A percentile compares a stretch with the other conserved stretches of the same genome.
These are phyloP conservation scores for Chytriomyces sp. DNA, from an alignment of 192 early-diverging fungal genomes.

Conservation along the genomic window DNA sequence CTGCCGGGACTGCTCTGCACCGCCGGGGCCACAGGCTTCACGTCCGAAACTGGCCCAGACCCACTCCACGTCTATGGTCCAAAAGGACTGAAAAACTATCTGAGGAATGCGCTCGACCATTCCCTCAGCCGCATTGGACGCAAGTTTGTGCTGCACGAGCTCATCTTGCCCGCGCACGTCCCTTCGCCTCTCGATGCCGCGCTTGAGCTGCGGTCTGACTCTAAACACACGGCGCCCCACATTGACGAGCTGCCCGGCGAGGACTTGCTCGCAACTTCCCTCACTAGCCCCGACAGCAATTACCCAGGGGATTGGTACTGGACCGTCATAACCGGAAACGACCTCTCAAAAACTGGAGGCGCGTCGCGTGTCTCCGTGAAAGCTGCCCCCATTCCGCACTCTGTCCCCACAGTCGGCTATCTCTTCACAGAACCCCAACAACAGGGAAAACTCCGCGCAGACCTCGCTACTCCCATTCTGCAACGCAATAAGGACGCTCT, in stretches of 20 bases:
- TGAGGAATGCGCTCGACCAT: conserved; percentile 40
- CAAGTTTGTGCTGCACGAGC: conserved; percentile 48
- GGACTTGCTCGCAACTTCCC: conserved; percentile 16
- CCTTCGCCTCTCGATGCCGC: not conserved
- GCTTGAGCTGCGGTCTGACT: not conserved
- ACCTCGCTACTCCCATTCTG: conserved; percentile 43
- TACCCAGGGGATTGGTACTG: not conserved
- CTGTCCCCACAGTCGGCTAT: conserved; percentile 57
- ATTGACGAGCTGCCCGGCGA: conserved; percentile 12
- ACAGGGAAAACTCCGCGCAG: conserved; percentile 46
- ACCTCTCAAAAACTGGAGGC: not conserved
- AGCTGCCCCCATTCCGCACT: conserved; percentile 51
- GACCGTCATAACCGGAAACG: conserved; percentile 3
- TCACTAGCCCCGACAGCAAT: not conserved
- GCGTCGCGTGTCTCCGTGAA: conserved; percentile 27
- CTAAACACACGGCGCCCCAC: not conserved
- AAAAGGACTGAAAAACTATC: conserved; percentile 38
- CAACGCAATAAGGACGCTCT: conserved; percentile 42
- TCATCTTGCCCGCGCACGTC: conserved; percentile 21
- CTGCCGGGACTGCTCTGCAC: conserved; percentile 54
- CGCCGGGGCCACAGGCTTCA: not conserved
- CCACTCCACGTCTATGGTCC: conserved; percentile 59
- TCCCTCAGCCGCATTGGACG: conserved; percentile 42
- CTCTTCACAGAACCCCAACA: conserved; percentile 41
- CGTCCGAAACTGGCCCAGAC: not conserved